Percentiles rank a stretch among this genome's conserved stretches.
Conservation (phyloP, 805 yeast species). For the Lachancea fermentati region DNA sequence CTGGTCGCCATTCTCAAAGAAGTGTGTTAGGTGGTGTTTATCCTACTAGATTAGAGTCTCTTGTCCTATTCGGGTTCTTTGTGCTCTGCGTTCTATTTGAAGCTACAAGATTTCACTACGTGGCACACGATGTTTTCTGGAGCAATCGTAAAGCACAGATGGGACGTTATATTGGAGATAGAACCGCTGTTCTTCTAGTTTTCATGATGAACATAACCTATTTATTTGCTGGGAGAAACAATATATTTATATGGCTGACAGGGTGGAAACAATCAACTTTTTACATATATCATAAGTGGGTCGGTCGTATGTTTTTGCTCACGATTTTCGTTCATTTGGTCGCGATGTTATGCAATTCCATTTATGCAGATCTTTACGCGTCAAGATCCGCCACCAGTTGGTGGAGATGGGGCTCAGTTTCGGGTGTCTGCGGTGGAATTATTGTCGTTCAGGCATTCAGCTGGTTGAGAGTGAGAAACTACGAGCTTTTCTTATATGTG, state of each 20-base stretch:
- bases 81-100: slow-evolving; percentile 7
- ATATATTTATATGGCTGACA: slow-evolving; percentile 51
- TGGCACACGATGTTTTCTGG: slow-evolving; percentile 7
- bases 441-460: slow-evolving; percentile 40
- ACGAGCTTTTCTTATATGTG: slow-evolving; percentile 38
- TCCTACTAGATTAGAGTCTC: slow-evolving; percentile 8
- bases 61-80: slow-evolving; percentile 8
- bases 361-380: slow-evolving; percentile 32
- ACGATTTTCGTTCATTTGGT: slow-evolving; percentile 48
- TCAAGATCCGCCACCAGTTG: slow-evolving; percentile 29
- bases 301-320: slow-evolving; percentile 45
- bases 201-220: slow-evolving; percentile 49
- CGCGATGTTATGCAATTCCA: slow-evolving; percentile 43
- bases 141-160: slow-evolving; percentile 6
- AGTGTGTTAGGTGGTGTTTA: neutral
- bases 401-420: slow-evolving; percentile 30
- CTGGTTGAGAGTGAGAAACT: slow-evolving; percentile 39
- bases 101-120: slow-evolving; percentile 2
- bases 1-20: neutral
- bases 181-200: slow-evolving; percentile 44
- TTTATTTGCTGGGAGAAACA: slow-evolving; percentile 65
- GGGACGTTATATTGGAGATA: slow-evolving; percentile 38
- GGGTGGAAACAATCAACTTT: slow-evolving; percentile 59
- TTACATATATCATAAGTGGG: slow-evolving; percentile 56
- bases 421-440: slow-evolving; percentile 29